A percentile compares a stretch with the other conserved stretches of the same genome.
Evolutionary conservation across 139 green algal genomes (phyloP).

Genomic region (Limnomonas spitsbergensis): DNA sequence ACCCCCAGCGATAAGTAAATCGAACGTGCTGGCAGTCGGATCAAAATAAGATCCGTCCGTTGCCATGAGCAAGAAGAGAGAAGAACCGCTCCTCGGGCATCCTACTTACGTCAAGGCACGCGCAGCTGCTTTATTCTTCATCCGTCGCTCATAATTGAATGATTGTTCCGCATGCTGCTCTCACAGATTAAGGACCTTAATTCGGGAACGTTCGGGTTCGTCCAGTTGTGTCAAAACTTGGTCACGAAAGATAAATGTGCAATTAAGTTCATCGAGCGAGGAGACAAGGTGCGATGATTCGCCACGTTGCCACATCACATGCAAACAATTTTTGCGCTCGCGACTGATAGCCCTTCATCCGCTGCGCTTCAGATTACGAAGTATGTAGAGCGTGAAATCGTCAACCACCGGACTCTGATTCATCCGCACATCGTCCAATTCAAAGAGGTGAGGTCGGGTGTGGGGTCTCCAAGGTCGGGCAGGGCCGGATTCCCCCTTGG

Average conservation of each 20-base stretch:
- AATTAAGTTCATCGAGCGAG: slow-evolving; percentile 53
- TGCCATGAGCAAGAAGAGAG: slow-evolving; percentile 11
- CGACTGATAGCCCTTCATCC: background rate
- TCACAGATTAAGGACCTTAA: slow-evolving; percentile 45
- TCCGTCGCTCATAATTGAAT: background rate
- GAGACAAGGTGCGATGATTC: slow-evolving; percentile 70
- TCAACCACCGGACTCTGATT: slow-evolving; percentile 90
- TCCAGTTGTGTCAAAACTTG: slow-evolving; percentile 70
- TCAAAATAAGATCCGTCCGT: too few relatives aligned
- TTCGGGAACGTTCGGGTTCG: slow-evolving; percentile 87
- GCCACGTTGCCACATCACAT: slow-evolving; percentile 16
- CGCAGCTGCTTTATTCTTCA: background rate
- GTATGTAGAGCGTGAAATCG: slow-evolving; percentile 95
- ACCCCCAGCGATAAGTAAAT: too few relatives aligned
- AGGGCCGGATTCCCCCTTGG: too few relatives aligned
- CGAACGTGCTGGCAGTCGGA: too few relatives aligned
- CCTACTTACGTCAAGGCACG: slow-evolving; percentile 55
- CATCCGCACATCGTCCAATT: slow-evolving; percentile 94
- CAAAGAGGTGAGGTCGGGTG: slow-evolving; percentile 49
- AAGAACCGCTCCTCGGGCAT: slow-evolving; percentile 47
- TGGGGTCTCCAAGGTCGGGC: too few relatives aligned
- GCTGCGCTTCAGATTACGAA: slow-evolving; percentile 75
- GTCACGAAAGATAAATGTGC: slow-evolving; percentile 61
- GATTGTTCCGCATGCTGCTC: too few relatives aligned
- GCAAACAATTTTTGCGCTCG: too few relatives aligned